A percentile compares a stretch with the other conserved stretches of the same genome.
Conservation (phyloP, 345 rosid species). For the Murraya koenigii region DNA sequence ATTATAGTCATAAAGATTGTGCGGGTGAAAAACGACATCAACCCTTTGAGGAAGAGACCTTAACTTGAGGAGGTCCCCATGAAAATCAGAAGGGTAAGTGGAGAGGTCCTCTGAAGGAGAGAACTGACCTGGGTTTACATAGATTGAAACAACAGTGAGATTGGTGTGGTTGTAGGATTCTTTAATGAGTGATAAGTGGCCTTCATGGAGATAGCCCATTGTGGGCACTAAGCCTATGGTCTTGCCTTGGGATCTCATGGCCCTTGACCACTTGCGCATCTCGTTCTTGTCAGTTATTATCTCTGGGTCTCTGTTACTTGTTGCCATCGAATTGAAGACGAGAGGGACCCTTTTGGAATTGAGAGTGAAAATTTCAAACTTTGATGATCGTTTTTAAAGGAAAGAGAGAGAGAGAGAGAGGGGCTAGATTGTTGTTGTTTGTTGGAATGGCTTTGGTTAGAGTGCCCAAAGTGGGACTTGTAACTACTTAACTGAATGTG, state of each 20-base stretch:
- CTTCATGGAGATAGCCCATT: conserved; percentile 91
- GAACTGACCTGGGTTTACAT: conserved; percentile 96
- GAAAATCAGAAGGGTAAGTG: conserved; percentile 85
- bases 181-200: conserved; percentile 71
- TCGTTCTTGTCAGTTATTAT: conserved; percentile 52
- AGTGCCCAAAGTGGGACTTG: neutral
- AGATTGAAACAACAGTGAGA: conserved; percentile 72
- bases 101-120: conserved; percentile 87
- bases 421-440: too few relatives aligned
- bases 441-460: too few relatives aligned
- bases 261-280: conserved; percentile 84
- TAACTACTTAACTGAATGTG: neutral
- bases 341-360: neutral
- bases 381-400: neutral
- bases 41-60: conserved; percentile 52
- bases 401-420: too few relatives aligned
- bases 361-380: neutral
- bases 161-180: conserved; percentile 50
- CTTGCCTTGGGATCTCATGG: conserved; percentile 55
- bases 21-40: conserved; percentile 68
- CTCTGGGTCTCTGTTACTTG: conserved; percentile 28
- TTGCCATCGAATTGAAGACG: conserved; percentile 21
- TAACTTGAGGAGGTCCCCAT: conserved; percentile 69
- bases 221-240: conserved; percentile 77
- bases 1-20: conserved; percentile 64